Evolutionary conservation across 305 asterid species (phyloP), one percentile per base, ranked within the genome.

Genomic region (Solanum hybrid): DNA sequence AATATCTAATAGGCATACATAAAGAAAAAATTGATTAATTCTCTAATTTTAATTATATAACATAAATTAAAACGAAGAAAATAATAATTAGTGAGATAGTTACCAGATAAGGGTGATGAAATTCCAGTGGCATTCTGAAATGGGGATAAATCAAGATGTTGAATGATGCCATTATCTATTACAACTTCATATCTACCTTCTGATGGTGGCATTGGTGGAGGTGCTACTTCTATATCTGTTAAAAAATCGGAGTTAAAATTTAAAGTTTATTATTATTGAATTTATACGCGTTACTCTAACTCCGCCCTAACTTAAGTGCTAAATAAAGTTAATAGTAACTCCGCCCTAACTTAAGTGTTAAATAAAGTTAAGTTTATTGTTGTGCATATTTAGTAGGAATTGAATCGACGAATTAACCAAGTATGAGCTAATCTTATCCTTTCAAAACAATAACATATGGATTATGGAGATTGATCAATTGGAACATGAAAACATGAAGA

Each of bases 121-220:
- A 95, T 92, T 56, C 95, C 95, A 38, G 96, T 94, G 5, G 95
- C 94, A 38, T 51, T n/a, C 8, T 92, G 94, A 84, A 96, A 95
- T 3, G 98, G 95, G 40, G 93, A 66, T 56, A 96, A 89, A 88
- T 95, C 98, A 31, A 96, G 94, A 14, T 90, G 89, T 72, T 77
- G 22, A 31, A 96, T 95, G 35, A 75, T 89, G 34, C 94, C 94
- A 60, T 95, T 95, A 91, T 95, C 94, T 86, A 96, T 94, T 75
- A 95, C 94, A 14, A 96, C 94, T 89, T 96, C 98, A 31, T 89
- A 92, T 81, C 98, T 91, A 89, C 97, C 98, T 73, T 95, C 93
- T 9, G 91, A 92, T 11, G 97, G 96, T 6, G 99, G 97, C 93
- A 95, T 89, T 29, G 99, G 95, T 38, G 98, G 94, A 7, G 95